Evolutionary conservation across 1,139 yeast genomes (phyloP).

Genomic region (Magnusiomyces tetraspermus): DNA sequence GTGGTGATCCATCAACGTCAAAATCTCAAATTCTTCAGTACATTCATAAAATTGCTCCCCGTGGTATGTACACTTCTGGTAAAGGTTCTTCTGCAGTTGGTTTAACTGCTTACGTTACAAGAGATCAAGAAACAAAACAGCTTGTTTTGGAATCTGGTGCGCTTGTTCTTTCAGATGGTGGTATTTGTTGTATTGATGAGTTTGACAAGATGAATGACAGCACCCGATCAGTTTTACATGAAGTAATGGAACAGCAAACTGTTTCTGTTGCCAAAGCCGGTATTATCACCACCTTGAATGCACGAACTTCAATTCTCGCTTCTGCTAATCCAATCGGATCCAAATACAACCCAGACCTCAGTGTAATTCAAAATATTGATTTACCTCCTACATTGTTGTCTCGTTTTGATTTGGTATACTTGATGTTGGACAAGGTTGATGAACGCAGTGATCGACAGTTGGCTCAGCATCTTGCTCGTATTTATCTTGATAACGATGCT

Average conservation of each 20-base stretch:
- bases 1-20: constrained; percentile 98
- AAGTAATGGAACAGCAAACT: constrained; percentile 99
- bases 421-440: constrained; percentile 87
- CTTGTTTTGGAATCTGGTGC: constrained; percentile 95
- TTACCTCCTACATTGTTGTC: constrained; percentile 92
- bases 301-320: constrained; percentile 90
- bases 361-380: constrained; percentile 91
- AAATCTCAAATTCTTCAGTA: constrained; percentile 90
- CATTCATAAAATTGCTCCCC: constrained; percentile 93
- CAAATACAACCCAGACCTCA: constrained; percentile 82
- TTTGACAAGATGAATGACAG: constrained; percentile 95
- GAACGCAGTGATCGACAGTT: constrained; percentile 73
- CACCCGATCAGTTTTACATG: constrained; percentile 90
- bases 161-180: constrained; percentile 91
- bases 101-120: constrained; percentile 89
- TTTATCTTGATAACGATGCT: constrained; percentile 85
- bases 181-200: constrained; percentile 97
- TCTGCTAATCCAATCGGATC: constrained; percentile 98
- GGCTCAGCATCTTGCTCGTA: constrained; percentile 81
- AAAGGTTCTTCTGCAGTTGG: constrained; percentile 99
- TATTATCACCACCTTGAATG: constrained; percentile 90
- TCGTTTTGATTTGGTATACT: constrained; percentile 86
- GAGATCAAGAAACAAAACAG: constrained; percentile 90
- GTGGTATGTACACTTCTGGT: constrained; percentile 97
- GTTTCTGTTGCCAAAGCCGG: constrained; percentile 98